These are phyloP conservation scores for Pistacia integerrima DNA, from an alignment of 345 rosid species.

Conservation along the genomic window DNA sequence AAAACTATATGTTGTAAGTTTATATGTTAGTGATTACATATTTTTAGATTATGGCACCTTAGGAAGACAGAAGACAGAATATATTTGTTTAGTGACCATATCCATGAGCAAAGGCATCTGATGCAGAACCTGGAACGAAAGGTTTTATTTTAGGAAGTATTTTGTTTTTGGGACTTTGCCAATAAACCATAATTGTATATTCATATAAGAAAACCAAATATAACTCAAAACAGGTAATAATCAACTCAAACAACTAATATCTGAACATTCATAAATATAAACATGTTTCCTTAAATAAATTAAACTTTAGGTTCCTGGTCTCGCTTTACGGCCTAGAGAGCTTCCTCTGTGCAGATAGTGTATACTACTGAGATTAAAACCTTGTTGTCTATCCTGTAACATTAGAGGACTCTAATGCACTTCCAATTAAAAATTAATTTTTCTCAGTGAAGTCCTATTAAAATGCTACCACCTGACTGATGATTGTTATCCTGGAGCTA, in stretches of 20 bases:
- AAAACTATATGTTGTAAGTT: not conserved
- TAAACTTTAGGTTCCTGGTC: not conserved
- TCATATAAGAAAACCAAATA: too few species aligned
- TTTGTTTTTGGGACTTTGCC: not conserved
- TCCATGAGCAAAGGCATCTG: not conserved
- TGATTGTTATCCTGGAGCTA: conserved; percentile 4
- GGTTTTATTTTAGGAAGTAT: not conserved
- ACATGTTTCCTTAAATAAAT: not conserved
- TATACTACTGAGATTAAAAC: not conserved
- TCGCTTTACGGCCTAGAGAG: not conserved
- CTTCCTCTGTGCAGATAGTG: not conserved
- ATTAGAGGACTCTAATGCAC: not conserved
- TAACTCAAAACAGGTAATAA: not conserved
- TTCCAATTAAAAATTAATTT: not conserved
- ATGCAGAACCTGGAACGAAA: not conserved
- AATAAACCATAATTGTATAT: too few species aligned
- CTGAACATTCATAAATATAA: too few species aligned
- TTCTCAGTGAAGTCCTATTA: not conserved
- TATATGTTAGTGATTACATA: not conserved
- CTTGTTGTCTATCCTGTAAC: not conserved
- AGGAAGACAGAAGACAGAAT: not conserved
- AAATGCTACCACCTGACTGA: not conserved
- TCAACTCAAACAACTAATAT: too few species aligned
- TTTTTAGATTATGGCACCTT: not conserved
- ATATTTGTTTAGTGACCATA: not conserved